These are phyloP conservation scores for Murraya koenigii DNA, from an alignment of 345 rosid species.

Conservation along the genomic window DNA sequence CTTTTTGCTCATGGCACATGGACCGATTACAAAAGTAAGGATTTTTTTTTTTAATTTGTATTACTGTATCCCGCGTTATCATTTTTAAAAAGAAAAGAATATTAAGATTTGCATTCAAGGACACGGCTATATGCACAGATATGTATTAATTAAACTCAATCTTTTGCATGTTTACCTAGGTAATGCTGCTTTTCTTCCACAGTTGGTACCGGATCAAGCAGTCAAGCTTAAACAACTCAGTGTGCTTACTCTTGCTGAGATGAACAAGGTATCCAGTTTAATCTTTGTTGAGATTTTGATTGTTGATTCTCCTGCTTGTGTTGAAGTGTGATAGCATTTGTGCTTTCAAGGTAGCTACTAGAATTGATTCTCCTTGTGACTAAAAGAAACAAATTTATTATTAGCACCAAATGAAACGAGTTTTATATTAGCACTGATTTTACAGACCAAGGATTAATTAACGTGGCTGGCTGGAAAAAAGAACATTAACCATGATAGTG, in stretches of 20 bases:
- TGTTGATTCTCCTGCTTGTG: background rate
- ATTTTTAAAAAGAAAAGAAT: background rate
- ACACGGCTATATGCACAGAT: background rate
- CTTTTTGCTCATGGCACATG: slow-evolving; percentile 89
- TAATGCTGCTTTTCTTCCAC: slow-evolving; percentile 24
- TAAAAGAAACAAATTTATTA: background rate
- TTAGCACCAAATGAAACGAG: background rate
- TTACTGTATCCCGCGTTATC: background rate
- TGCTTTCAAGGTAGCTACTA: background rate
- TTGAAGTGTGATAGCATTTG: background rate
- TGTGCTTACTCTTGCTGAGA: slow-evolving; percentile 45
- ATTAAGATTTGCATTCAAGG: no score
- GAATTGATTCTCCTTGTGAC: background rate
- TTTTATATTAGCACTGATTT: background rate
- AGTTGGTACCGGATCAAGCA: slow-evolving; percentile 35
- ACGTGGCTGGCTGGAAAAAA: background rate
- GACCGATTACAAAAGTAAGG: slow-evolving; percentile 85
- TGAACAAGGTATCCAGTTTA: slow-evolving; percentile 28
- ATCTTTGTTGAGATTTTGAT: background rate
- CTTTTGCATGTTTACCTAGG: slow-evolving; percentile 17
- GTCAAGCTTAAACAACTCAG: slow-evolving; percentile 46
- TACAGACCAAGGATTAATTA: background rate
- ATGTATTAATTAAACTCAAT: background rate
- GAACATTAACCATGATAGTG: background rate
- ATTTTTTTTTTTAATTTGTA: background rate